Evolutionary conservation across 768 basidiomycete genomes (phyloP).

Genomic region (Ramaria sp.): DNA sequence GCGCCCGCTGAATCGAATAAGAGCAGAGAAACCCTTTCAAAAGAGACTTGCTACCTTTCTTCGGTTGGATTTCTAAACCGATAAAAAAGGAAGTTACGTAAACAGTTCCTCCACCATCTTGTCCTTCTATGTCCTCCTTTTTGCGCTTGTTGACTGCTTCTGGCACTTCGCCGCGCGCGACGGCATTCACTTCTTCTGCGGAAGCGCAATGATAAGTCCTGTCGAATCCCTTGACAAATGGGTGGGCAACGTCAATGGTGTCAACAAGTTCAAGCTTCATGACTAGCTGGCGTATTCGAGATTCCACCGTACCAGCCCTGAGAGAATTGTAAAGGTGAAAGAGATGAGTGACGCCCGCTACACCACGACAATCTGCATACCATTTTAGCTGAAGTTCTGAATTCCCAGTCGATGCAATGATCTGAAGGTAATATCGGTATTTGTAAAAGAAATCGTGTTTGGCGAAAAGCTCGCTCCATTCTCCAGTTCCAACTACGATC

Average conservation of each 20-base stretch:
- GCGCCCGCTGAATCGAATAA: slow-evolving; percentile 28
- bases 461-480: slow-evolving; percentile 89
- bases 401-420: slow-evolving; percentile 82
- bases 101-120: slow-evolving; percentile 68
- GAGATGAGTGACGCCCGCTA: background rate
- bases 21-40: background rate
- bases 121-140: slow-evolving; percentile 66
- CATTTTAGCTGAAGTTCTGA: slow-evolving; percentile 88
- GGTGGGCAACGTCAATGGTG: slow-evolving; percentile 83
- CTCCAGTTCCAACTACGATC: slow-evolving; percentile 71
- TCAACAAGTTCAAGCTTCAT: slow-evolving; percentile 98
- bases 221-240: slow-evolving; percentile 90
- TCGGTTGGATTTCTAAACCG: slow-evolving; percentile 85
- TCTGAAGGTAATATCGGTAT: slow-evolving; percentile 93
- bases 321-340: slow-evolving; percentile 10
- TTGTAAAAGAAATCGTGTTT: slow-evolving; percentile 97
- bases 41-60: slow-evolving; percentile 52
- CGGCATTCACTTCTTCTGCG: slow-evolving; percentile 79
- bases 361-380: slow-evolving; percentile 32
- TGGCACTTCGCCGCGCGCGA: slow-evolving; percentile 80
- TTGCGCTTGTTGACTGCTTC: slow-evolving; percentile 61
- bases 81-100: slow-evolving; percentile 98
- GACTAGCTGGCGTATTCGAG: slow-evolving; percentile 87
- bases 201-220: slow-evolving; percentile 74
- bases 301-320: slow-evolving; percentile 97